Base-by-base conservation (phyloP, 352 stramenopile genomes). In the Phytophthora lateralis region DNA sequence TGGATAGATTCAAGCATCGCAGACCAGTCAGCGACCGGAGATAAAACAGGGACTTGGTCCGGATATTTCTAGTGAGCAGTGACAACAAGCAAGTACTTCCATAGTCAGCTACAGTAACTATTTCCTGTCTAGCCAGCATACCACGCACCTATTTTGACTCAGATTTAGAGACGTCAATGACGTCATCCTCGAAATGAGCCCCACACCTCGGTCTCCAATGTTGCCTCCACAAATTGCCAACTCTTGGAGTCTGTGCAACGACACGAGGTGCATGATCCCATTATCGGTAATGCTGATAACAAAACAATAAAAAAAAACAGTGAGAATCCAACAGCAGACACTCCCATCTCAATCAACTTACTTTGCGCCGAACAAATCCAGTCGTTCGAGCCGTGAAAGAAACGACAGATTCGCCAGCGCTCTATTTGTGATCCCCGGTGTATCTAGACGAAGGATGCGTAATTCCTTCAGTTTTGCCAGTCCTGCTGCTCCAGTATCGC, bases 351-450 rank as follows among this genome's bases (percentile, higher is more conserved):
- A 68, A 44, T 6, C 8, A 21, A 27, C 65, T 63, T 69, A 91
- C 85, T 73, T 85, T 61, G 85, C 82, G 45, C 82, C 81, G 61
- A 94, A 94, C 50, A 94, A 63, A 59, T 94, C 83, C 60, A 94
- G 42, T 21, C 68, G 63, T 47, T 84, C 77, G 10, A 94, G 66
- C 17, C 67, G 67, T 7, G 69, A 66, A 27, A 94, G 70, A 43
- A 67, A 76, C 5, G 79, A 80, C 35, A 94, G 32, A 39, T 84
- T 79, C 2, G 63, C 68, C 20, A 94, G 48, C 1, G 81, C 59
- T 54, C 77, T 76, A 59, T 90, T 91, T 18, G 85, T 86, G 52
- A 94, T 82, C 9, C 76, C 75, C 14, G 62, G 45, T 29, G 81
- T 82, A 70, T 94, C 85, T 63, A 92, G 69, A 8, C 71, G 71